Evolutionary conservation across 352 stramenopile species (phyloP), one percentile per base, ranked within the genome.

Genomic region (Halophytophthora batemanensis): DNA sequence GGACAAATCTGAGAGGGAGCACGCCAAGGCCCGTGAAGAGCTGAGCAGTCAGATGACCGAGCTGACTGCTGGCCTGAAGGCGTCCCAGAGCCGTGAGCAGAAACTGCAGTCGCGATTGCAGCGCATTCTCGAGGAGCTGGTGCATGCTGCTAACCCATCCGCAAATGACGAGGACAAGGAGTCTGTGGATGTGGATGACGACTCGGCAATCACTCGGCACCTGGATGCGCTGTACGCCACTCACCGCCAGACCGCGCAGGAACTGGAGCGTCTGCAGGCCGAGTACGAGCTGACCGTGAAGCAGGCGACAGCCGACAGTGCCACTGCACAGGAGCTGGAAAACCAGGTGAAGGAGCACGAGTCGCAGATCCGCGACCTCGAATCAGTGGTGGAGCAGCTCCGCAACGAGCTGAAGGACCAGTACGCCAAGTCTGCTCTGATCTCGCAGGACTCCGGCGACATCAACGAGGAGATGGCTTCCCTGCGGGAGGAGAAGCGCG

Each of bases 401-500:
- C 53, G 65, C 29, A 44, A 45, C n/a, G 64, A 85, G 29, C 50
- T 88, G 12, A 76, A 81, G 57, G 53, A 80, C 36, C 52, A 77
- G 29, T 74, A 82, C 51, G 63, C 74, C 52, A 66, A 66, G 55
- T 64, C 54, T 7, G 66, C 69, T 12, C 52, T 69, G 3, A 52
- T 78, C 8, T 69, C 69, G 1, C 71, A 71, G 55, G 56, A 62
- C 19, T 74, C 74, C 0, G 63, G 66, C 12, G 66, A 84, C 8
- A 62, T 82, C 21, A 73, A 76, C 39, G 55, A 82, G 2, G 65
- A 87, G 33, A 76, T 85, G 44, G 38, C 51, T 6, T 44, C 57
- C 35, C 31, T 86, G 29, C 69, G 51, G 37, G 59, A 74, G 34
- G 60, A 84, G 21, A 77, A 69, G 39, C 52, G 23, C 2, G 44